A percentile compares a stretch with the other conserved stretches of the same genome.
phyloP scores from a whole-genome alignment of 2,329 filamentous ascomycete genomes.

The Aspergillus intermedius region DNA sequence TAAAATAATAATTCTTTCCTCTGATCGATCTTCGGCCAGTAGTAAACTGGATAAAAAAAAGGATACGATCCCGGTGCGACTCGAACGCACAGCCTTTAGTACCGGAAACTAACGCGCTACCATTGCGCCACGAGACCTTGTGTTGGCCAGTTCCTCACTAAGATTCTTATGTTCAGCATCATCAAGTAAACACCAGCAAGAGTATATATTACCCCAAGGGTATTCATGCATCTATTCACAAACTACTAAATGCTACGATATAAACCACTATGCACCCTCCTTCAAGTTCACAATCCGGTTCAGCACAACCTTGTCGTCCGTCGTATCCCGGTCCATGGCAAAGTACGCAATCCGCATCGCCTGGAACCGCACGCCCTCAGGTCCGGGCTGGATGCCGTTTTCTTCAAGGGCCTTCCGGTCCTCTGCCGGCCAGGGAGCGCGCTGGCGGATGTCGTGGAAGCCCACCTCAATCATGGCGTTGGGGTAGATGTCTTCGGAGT shows the following conservation, averaged over 20 bases:
- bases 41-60: too few relatives aligned
- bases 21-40: too few relatives aligned
- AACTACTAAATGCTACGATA: too few relatives aligned
- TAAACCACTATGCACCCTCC: conserved; percentile 41
- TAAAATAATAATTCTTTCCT: too few relatives aligned
- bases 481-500: conserved; percentile 72
- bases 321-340: conserved; percentile 66
- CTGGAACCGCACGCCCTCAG: conserved; percentile 81
- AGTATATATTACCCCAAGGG: too few relatives aligned
- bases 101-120: conserved; percentile 34
- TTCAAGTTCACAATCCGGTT: conserved; percentile 91
- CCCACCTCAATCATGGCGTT: conserved; percentile 77
- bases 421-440: conserved; percentile 76
- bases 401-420: conserved; percentile 48
- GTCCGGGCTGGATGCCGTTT: conserved; percentile 38
- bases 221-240: too few relatives aligned
- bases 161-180: too few relatives aligned
- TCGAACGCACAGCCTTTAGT: conserved; percentile 32
- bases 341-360: conserved; percentile 69
- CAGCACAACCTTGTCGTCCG: conserved; percentile 71
- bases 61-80: conserved; percentile 25
- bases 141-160: neutral
- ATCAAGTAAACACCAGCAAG: too few relatives aligned
- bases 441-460: conserved; percentile 65
- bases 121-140: conserved; percentile 29